Evolutionary conservation across 768 basidiomycete genomes (phyloP), one percentile per base, ranked within the genome.

Genomic region (Russula foetens): DNA sequence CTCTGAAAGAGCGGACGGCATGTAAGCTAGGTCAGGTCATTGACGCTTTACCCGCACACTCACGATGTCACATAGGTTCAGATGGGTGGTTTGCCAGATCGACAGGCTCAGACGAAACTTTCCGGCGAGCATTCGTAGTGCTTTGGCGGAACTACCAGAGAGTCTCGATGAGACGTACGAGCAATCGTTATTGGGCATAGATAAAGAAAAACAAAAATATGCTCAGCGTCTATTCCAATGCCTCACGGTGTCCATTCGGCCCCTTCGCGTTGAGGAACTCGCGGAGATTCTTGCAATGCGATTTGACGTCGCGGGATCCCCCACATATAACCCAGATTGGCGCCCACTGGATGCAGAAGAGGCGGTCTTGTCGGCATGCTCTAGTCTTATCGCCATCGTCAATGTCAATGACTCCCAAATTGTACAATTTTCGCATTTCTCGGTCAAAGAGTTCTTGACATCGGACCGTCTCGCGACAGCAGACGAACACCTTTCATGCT

Each of bases 381-480:
- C 60, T 23, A 50, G 60, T 21, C 21, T 62, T 1, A 21, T 58
- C 33, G 2, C 21, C 0, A 12, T 62, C 4, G 39, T 51, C 49
- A 17, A 60, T 24, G 43, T 44, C 4, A 15, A 33, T n/a, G 44
- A 50, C 6, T 31, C 19, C 4, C 41, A 38, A 38, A 5, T 58
- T 4, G 60, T 63, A 1, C 58, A 58, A 7, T 62, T 62, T 19
- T 46, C 51, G 0, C 62, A 60, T 12, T 63, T 53, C 23, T 60
- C 62, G 0, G 62, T 61, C 21, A 53, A 63, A 5, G 62, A 63
- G 19, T 63, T 19, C 58, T 60, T 63, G 39, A 53, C 43, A 4
- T 63, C 62, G 11, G 14, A 45, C 1, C 62, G 53, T 26, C 58
- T 63, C 17, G 24, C 19, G 3, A n/a, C 7, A 0, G 38, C 24